Base-by-base conservation (phyloP, 208 protist genomes). In the Wallacemonas rigidus region DNA sequence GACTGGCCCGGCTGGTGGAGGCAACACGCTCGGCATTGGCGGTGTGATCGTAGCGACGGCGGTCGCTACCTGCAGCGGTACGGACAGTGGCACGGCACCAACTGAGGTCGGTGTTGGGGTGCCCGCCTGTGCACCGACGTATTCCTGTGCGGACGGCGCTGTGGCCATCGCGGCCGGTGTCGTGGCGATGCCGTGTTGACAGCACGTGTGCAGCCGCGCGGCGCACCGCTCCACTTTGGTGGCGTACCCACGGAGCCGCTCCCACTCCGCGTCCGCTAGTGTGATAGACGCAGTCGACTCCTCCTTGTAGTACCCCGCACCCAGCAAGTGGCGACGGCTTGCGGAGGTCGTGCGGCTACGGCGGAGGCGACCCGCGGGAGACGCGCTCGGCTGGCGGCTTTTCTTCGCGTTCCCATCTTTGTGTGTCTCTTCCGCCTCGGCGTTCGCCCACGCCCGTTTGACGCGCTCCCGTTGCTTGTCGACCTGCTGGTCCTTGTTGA, bases 261-360 rank as follows among this genome's bases (percentile, higher is more conserved):
- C 36, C 71, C 82, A 80, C 60, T 93, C 86, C 60, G 72, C 80
- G 38, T 88, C 79, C 36, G 69, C 35, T 11, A 95, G n/a, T 43
- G 70, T 63, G 15, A 89, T 76, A 0, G 75, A 65, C 9, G 82
- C 86, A 40, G 84, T 78, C 2, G 51, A 55, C 54, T 88, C 87
- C 62, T 91, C 86, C 15, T 81, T 83, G 77, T 87, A 82, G 58
- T 90, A 88, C 44, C 87, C 87, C 6, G 77, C 84, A 11, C 86
- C 84, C 6, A 80, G 61, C 11, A 80, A 87, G 40, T 71, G 78
- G 65, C 61, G 74, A 50, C 67, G 71, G 38, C 43, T 26, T 8
- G 69, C 11, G 3, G 61, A 55, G 12, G 64, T 35, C 5, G 54
- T 45, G 50, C 44, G 17, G 14, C 36, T 63, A 40, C 47, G 69